These are phyloP conservation scores for Lepidium africanum DNA, from an alignment of 345 rosid species.

Conservation along the genomic window DNA sequence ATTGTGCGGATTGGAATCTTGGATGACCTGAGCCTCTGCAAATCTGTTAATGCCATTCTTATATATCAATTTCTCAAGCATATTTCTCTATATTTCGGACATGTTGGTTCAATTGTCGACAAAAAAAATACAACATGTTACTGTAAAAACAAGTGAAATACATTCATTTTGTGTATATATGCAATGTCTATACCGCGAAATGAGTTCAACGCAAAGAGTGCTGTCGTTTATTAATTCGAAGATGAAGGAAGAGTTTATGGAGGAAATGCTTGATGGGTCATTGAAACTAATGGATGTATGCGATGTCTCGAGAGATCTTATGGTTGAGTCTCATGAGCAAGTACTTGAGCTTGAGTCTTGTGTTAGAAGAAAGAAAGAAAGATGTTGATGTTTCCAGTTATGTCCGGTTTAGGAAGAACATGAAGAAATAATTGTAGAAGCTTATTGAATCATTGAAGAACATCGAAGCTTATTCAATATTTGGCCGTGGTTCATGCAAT, in stretches of 20 bases:
- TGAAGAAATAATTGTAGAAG: conserved; percentile 50
- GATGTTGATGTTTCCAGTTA: conserved; percentile 24
- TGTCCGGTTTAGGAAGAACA: conserved; percentile 42
- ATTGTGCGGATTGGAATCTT: too few relatives aligned
- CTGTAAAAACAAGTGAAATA: not conserved
- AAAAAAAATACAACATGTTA: not conserved
- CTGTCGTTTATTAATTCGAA: not conserved
- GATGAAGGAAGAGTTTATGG: conserved; percentile 31
- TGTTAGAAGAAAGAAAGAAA: conserved; percentile 36
- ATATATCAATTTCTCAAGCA: too few relatives aligned
- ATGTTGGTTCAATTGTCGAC: too few relatives aligned
- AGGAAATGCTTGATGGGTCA: conserved; percentile 53
- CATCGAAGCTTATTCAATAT: conserved; percentile 34
- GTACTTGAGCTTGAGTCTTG: conserved; percentile 48
- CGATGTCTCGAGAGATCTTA: conserved; percentile 42
- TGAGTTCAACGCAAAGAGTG: conserved; percentile 48
- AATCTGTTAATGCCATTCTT: too few relatives aligned
- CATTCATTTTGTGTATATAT: not conserved
- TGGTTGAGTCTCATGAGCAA: conserved; percentile 42
- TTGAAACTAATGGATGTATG: conserved; percentile 55
- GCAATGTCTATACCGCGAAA: not conserved
- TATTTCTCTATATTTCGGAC: too few relatives aligned
- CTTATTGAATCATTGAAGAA: conserved; percentile 39
- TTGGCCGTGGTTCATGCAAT: conserved; percentile 38
- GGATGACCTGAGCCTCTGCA: too few relatives aligned